A percentile compares a stretch with the other conserved stretches of the same genome.
These are phyloP conservation scores for Ambispora gerdemannii DNA, from an alignment of 192 early-diverging fungal genomes.

Conservation along the genomic window DNA sequence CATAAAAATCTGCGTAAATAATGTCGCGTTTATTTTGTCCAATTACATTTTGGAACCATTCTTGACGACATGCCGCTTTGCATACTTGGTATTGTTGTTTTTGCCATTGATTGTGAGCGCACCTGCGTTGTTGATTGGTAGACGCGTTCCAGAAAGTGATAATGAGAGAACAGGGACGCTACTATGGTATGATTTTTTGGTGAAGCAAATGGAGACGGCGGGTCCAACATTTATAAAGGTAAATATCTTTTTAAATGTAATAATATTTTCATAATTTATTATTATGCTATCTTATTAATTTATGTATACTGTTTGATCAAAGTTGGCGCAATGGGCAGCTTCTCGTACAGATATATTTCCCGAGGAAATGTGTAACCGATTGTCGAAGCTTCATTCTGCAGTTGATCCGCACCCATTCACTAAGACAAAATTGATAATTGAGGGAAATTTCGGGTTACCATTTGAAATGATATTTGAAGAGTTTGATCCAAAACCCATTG, in stretches of 20 bases:
- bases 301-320: conserved; percentile 7
- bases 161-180: conserved; percentile 58
- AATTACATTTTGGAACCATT: conserved; percentile 54
- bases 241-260: too few relatives aligned
- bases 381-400: conserved; percentile 78
- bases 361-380: conserved; percentile 64
- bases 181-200: conserved; percentile 84
- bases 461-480: conserved; percentile 75
- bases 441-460: conserved; percentile 58
- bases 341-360: conserved; percentile 88
- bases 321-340: conserved; percentile 91
- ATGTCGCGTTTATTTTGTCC: conserved; percentile 40
- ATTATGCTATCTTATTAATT: background rate
- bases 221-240: conserved; percentile 97
- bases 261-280: background rate
- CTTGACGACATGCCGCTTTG: conserved; percentile 53
- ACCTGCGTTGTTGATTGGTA: conserved; percentile 60
- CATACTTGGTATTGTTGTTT: conserved; percentile 63
- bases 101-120: conserved; percentile 61
- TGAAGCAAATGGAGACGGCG: conserved; percentile 75
- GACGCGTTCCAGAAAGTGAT: conserved; percentile 37
- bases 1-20: background rate
- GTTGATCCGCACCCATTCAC: conserved; percentile 73
- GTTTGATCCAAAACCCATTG: conserved; percentile 75
- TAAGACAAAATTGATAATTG: conserved; percentile 62